Base-by-base conservation (phyloP, 2,329 filamentous ascomycete genomes). In the Kalaharituber pfeilii region DNA sequence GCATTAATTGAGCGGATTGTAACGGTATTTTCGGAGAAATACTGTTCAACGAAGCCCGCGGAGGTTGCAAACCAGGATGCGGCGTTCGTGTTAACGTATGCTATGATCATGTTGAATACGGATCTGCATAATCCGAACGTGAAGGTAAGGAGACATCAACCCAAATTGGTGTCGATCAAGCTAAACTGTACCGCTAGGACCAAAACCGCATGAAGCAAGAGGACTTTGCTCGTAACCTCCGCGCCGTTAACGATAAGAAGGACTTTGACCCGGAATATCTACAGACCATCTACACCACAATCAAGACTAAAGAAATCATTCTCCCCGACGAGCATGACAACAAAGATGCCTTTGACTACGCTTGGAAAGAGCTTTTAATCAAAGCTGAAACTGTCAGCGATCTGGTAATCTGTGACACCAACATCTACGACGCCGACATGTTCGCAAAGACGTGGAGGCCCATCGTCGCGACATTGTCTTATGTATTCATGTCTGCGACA, bases 401-500 rank as follows among this genome's bases (percentile, higher is more conserved):
- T 51, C 73, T 96, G 45, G 71, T 83, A 29, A 73, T 89, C 27
- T 93, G 87, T 66, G 56, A 60, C 20, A 94, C 89, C 3, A 96
- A 95, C 65, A 80, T 94, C 36, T 98, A 86, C 67, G 93, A 98
- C 68, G 86, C 88, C 3, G 88, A 98, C 66, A 95, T 98, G 86
- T 98, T 98, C 67, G 81, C 84, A 55, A 84, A 87, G 22, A 95
- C 88, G 0, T 98, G 93, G 91, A 87, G 80, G 66, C 89, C 93
- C 0, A 87, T 98, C 50, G 77, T 98, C 33, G 88, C 91, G 2
- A 96, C 93, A 0, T 72, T 98, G 53, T 93, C 91, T 11, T 98
- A 96, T 66, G 91, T 98, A 2, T 98, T 98, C 71, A 94, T 96
- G 82, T 96, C 89, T 30, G 93, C 93, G 15, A 94, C 87, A 0